phyloP scores from a whole-genome alignment of 331 rosid genomes.

The Stylosanthes scabra region DNA sequence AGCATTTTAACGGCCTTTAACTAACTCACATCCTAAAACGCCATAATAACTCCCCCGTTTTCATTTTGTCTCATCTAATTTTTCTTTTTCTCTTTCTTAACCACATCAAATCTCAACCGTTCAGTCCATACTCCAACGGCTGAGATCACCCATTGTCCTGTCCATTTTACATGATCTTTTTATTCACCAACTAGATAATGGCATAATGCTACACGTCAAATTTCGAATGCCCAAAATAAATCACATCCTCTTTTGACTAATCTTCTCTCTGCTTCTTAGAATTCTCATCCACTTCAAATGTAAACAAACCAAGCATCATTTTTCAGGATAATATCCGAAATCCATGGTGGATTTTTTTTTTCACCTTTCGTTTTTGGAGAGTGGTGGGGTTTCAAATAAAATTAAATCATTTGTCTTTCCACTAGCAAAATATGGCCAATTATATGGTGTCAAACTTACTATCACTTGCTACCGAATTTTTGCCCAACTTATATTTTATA shows the following conservation, averaged over 20 bases:
- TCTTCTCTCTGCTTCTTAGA: conserved; percentile 22
- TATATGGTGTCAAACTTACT: no score
- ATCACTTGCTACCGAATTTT: no score
- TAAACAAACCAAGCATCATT: conserved; percentile 29
- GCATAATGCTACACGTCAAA: conserved; percentile 39
- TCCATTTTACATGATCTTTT: conserved; percentile 14
- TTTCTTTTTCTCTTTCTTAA: neutral
- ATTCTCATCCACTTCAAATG: conserved; percentile 33
- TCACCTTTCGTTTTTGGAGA: neutral
- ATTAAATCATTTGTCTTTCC: neutral
- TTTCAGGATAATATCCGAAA: conserved; percentile 19
- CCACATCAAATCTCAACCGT: conserved; percentile 46
- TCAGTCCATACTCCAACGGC: conserved; percentile 12
- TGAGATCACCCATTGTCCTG: conserved; percentile 29
- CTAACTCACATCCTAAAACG: conserved; percentile 53
- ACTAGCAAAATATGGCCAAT: neutral
- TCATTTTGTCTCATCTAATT: conserved; percentile 26
- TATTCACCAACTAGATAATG: conserved; percentile 1
- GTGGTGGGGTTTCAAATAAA: neutral
- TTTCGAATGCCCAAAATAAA: conserved; percentile 11
- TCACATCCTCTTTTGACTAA: conserved; percentile 40
- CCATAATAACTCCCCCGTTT: conserved; percentile 31
- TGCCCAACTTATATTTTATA: no score
- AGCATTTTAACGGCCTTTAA: conserved; percentile 60
- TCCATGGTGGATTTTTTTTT: conserved; percentile 18